A percentile compares a stretch with the other conserved stretches of the same genome.
These are phyloP conservation scores for Edaphochlamys debaryana DNA, from an alignment of 139 green algal species.

Conservation along the genomic window DNA sequence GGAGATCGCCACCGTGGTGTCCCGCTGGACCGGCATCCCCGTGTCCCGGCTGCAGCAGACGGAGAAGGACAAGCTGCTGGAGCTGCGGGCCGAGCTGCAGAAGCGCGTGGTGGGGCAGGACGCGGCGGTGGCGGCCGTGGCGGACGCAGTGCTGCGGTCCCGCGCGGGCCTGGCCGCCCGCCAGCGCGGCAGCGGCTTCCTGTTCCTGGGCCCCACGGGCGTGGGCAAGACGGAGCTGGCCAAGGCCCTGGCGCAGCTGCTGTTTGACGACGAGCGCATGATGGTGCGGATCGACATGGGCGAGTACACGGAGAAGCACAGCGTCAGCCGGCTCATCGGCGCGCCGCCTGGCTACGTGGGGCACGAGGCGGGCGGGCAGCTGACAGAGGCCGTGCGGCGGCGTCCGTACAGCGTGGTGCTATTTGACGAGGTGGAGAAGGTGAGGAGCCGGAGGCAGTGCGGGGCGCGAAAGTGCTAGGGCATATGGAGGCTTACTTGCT, in stretches of 20 bases:
- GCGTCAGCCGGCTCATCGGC: slow-evolving; percentile 86
- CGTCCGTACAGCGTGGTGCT: slow-evolving; percentile 90
- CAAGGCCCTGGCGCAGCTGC: slow-evolving; percentile 89
- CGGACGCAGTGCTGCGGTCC: slow-evolving; percentile 89
- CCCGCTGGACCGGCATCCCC: slow-evolving; percentile 90
- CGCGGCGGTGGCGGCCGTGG: slow-evolving; percentile 88
- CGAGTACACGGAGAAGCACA: slow-evolving; percentile 98
- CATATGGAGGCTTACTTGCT: neutral
- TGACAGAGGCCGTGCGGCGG: slow-evolving; percentile 92
- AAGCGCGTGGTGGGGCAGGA: slow-evolving; percentile 91
- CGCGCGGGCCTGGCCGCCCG: slow-evolving; percentile 46
- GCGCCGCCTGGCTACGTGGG: slow-evolving; percentile 82
- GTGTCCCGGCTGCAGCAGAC: slow-evolving; percentile 67
- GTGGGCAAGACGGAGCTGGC: slow-evolving; percentile 98
- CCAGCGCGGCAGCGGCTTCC: slow-evolving; percentile 79
- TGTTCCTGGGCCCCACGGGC: slow-evolving; percentile 91
- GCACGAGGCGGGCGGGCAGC: slow-evolving; percentile 84
- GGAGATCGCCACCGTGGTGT: slow-evolving; percentile 85
- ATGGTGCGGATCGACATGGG: slow-evolving; percentile 96
- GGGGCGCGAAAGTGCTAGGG: slow-evolving; percentile 68
- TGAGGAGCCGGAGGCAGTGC: slow-evolving; percentile 50
- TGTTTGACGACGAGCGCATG: slow-evolving; percentile 91
- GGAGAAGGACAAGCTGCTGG: slow-evolving; percentile 92
- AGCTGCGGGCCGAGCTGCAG: slow-evolving; percentile 89
- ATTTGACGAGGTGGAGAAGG: slow-evolving; percentile 98